Base-by-base conservation (phyloP, 257 asterid species). In the Avicennia marina region DNA sequence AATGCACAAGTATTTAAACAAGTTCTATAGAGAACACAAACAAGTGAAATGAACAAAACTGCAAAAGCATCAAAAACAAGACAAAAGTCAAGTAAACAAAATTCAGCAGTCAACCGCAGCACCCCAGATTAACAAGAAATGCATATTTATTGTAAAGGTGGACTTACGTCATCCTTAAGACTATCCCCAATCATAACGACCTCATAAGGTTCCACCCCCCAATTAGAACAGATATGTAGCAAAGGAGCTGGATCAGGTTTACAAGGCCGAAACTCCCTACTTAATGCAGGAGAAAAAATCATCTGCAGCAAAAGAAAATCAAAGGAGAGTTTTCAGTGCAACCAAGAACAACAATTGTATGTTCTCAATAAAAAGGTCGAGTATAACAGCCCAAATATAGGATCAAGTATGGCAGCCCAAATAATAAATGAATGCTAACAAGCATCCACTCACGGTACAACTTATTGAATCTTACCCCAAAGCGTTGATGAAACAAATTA, bases 161-260 rank as follows among this genome's bases (percentile, higher is more conserved):
- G 52, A 63, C 94, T 81, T 77, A 85, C 98, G 39, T 90, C 96
- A 65, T 90, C 98, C 69, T 87, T 87, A 33, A 85, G 90, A 63
- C 98, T 90, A 58, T 90, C 96, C 7, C 98, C 98, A n/a, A 90
- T 67, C 98, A 90, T 90, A 80, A 90, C 76, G 32, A 90, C 95
- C 80, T 90, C 98, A 61, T 71, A 63, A 12, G 98, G 78, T 48
- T 76, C 87, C 50, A 87, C 54, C 2, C 65, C 83, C 98, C 98
- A 90, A 18, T 63, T 64, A 8, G 89, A 58, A 69, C 98, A 90
- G 58, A 90, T 85, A 65, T 90, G 93, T 49, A 90, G 74, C 42
- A 90, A 65, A 32, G 98, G 98, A 51, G 95, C 94, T 24, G 98
- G 96, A 74, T 87, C 80, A 55, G 98, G 98, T 76, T 90, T 90